Percentiles rank a stretch among this genome's conserved stretches.
These are phyloP conservation scores for Ustilago trichophora DNA, from an alignment of 1,284 basidiomycete genomes.

Conservation along the genomic window DNA sequence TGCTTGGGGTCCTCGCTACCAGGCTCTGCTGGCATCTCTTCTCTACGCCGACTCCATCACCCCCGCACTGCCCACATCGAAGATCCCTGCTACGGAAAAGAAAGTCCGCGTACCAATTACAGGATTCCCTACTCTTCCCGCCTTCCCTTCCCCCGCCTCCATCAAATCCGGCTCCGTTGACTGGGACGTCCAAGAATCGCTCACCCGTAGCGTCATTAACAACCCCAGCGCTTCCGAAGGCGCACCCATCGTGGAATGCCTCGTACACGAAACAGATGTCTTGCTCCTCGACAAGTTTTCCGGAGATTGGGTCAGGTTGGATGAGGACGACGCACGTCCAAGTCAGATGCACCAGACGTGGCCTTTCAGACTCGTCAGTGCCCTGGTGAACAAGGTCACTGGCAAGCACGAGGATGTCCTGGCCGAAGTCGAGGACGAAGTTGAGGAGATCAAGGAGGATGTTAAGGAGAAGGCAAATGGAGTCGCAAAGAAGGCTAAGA, in stretches of 20 bases:
- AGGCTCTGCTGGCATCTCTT: slow-evolving; percentile 22
- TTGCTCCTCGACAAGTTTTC: slow-evolving; percentile 44
- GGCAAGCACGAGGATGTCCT: slow-evolving; percentile 24
- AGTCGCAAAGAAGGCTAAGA: not conserved
- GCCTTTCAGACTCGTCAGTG: slow-evolving; percentile 35
- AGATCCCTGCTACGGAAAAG: slow-evolving; percentile 36
- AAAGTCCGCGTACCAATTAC: slow-evolving; percentile 60
- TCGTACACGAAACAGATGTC: slow-evolving; percentile 43
- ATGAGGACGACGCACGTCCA: slow-evolving; percentile 35
- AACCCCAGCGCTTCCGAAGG: slow-evolving; percentile 12
- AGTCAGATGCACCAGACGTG: slow-evolving; percentile 39
- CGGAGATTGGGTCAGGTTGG: slow-evolving; percentile 48
- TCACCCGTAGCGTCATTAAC: slow-evolving; percentile 34
- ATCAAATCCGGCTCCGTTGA: slow-evolving; percentile 36
- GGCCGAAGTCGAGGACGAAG: slow-evolving; percentile 14
- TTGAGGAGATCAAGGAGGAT: not conserved
- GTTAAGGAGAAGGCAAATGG: not conserved
- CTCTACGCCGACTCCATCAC: not conserved
- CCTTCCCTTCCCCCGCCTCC: slow-evolving; percentile 18
- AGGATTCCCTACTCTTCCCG: slow-evolving; percentile 52
- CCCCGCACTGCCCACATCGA: not conserved
- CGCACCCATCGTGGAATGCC: slow-evolving; percentile 48
- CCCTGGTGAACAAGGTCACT: slow-evolving; percentile 24
- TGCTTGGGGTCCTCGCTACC: slow-evolving; percentile 60
- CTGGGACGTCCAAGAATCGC: slow-evolving; percentile 58